These are phyloP conservation scores for Exophiala sp. DNA, from an alignment of 2,329 filamentous ascomycete species.

Conservation along the genomic window DNA sequence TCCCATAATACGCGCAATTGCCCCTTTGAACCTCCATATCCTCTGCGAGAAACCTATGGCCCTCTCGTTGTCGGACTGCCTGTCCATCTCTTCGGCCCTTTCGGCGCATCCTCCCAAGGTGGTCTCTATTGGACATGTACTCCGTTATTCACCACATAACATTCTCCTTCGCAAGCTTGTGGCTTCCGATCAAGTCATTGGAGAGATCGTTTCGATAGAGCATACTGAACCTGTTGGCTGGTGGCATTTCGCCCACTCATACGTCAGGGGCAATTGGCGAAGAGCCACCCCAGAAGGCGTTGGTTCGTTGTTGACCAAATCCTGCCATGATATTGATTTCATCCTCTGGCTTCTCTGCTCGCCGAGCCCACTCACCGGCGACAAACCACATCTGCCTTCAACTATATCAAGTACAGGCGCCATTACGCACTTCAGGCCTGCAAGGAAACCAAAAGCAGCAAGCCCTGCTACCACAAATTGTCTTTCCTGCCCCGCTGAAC, in stretches of 20 bases:
- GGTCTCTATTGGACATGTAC: slow-evolving; percentile 88
- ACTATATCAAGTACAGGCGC: slow-evolving; percentile 69
- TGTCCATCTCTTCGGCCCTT: slow-evolving; percentile 42
- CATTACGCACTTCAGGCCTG: slow-evolving; percentile 69
- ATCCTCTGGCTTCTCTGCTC: slow-evolving; percentile 85
- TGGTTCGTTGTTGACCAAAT: slow-evolving; percentile 80
- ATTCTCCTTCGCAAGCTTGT: slow-evolving; percentile 73
- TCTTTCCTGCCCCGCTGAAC: slow-evolving; percentile 67
- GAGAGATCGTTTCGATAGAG: slow-evolving; percentile 76
- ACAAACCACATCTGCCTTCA: slow-evolving; percentile 63
- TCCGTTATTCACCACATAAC: slow-evolving; percentile 91
- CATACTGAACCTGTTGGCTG: slow-evolving; percentile 93
- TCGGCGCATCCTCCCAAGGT: slow-evolving; percentile 42
- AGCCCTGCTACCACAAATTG: slow-evolving; percentile 76
- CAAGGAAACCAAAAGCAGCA: slow-evolving; percentile 68
- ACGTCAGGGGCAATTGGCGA: slow-evolving; percentile 90
- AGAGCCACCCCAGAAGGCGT: slow-evolving; percentile 67
- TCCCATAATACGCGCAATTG: slow-evolving; percentile 69
- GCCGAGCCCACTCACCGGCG: slow-evolving; percentile 47
- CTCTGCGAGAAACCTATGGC: slow-evolving; percentile 95
- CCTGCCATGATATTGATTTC: slow-evolving; percentile 92
- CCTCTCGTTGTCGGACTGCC: slow-evolving; percentile 69
- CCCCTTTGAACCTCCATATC: slow-evolving; percentile 65
- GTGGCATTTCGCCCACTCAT: slow-evolving; percentile 92
- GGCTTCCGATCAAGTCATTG: slow-evolving; percentile 67